phyloP scores from a whole-genome alignment of 2,329 filamentous ascomycete species.

The Venturia carpophila region DNA sequence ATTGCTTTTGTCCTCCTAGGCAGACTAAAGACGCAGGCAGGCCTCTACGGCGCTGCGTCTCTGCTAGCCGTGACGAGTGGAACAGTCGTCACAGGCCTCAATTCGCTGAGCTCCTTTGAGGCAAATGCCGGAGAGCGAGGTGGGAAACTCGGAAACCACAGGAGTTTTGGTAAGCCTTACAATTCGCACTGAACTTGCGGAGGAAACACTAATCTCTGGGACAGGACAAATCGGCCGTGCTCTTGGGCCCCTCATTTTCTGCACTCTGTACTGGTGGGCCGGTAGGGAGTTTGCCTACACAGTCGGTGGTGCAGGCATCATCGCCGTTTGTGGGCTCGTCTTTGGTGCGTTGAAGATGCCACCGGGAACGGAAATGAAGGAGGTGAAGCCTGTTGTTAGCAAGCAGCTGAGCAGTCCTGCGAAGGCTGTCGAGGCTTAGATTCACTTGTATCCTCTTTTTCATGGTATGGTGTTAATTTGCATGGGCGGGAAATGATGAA shows the following conservation, averaged over 20 bases:
- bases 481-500: background rate
- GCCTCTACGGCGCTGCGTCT: constrained; percentile 74
- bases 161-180: constrained; percentile 47
- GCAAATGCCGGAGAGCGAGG: constrained; percentile 73
- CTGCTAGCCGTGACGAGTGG: constrained; percentile 84
- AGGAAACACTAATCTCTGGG: background rate
- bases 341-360: constrained; percentile 57
- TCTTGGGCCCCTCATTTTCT: constrained; percentile 81
- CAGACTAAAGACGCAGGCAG: constrained; percentile 56
- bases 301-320: constrained; percentile 72
- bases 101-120: constrained; percentile 86
- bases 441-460: background rate
- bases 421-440: background rate
- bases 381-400: background rate
- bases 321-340: constrained; percentile 61
- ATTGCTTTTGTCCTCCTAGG: constrained; percentile 73
- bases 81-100: constrained; percentile 89
- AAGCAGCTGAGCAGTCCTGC: background rate
- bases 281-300: constrained; percentile 79
- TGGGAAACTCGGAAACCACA: constrained; percentile 74
- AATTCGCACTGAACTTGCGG: background rate
- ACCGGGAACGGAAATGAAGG: constrained; percentile 17
- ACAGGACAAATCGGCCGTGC: constrained; percentile 81
- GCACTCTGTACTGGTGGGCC: constrained; percentile 97
- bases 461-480: background rate